phyloP scores from a whole-genome alignment of 2,329 filamentous ascomycete species.

The Aureobasidium vineae region DNA sequence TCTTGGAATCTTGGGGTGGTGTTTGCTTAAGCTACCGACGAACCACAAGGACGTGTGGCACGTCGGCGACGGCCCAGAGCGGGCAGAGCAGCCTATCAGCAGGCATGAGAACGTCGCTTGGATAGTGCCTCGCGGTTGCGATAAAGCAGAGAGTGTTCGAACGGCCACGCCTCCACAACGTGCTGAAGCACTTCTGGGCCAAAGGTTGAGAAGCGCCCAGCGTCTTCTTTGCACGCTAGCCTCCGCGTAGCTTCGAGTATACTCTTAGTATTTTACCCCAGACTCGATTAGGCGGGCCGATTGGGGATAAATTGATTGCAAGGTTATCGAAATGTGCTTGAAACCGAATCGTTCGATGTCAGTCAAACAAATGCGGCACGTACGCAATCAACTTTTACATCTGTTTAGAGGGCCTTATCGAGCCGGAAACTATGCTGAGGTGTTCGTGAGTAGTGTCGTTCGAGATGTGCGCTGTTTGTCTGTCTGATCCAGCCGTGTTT shows the following conservation, averaged over 20 bases:
- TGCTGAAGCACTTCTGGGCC: slow-evolving; percentile 16
- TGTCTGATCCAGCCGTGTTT: neutral
- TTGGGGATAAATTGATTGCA: slow-evolving; percentile 9
- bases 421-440: neutral
- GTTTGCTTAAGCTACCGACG: neutral
- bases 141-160: neutral
- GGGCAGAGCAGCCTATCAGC: slow-evolving; percentile 10
- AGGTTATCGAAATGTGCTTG: slow-evolving; percentile 16
- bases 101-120: slow-evolving; percentile 15
- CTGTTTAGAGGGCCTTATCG: neutral
- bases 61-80: neutral
- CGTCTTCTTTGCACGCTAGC: slow-evolving; percentile 2
- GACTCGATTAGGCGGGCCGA: slow-evolving; percentile 11
- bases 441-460: neutral
- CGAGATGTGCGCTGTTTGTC: neutral
- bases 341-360: slow-evolving; percentile 23
- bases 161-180: slow-evolving; percentile 8
- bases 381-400: neutral
- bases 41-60: slow-evolving; percentile 13
- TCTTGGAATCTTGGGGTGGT: neutral
- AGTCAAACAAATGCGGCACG: neutral
- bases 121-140: neutral
- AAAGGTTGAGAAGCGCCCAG: slow-evolving; percentile 18
- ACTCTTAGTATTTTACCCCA: neutral
- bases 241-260: slow-evolving; percentile 8